These are phyloP conservation scores for Exophiala spinifera DNA, from an alignment of 2,329 filamentous ascomycete genomes.

Conservation along the genomic window DNA sequence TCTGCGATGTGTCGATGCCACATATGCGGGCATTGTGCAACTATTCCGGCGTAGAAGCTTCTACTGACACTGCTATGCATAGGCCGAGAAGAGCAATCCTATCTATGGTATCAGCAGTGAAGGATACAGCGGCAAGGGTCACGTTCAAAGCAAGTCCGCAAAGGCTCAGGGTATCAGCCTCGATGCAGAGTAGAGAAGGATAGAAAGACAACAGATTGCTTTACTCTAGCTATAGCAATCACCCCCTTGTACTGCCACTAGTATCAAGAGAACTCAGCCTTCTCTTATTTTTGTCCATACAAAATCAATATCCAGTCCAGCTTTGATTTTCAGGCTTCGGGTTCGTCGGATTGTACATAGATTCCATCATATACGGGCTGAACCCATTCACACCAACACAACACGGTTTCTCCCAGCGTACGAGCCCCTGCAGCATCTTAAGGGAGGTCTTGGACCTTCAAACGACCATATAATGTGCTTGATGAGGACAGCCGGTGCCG, in stretches of 20 bases:
- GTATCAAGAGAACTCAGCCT: constrained; percentile 17
- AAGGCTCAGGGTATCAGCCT: constrained; percentile 33
- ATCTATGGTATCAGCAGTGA: constrained; percentile 78
- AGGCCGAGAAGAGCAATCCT: constrained; percentile 82
- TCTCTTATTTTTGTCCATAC: constrained; percentile 20
- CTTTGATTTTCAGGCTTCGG: constrained; percentile 7
- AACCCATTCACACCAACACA: neutral
- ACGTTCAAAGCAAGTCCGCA: constrained; percentile 62
- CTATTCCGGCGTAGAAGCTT: neutral
- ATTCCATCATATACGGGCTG: constrained; percentile 10
- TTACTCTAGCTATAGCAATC: neutral
- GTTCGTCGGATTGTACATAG: constrained; percentile 22
- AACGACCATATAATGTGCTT: neutral
- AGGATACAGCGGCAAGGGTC: constrained; percentile 73
- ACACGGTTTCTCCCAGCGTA: neutral
- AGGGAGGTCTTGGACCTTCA: too few species aligned
- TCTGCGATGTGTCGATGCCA: neutral
- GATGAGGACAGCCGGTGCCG: neutral
- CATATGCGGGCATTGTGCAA: neutral
- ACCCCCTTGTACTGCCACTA: constrained; percentile 18
- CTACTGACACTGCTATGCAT: constrained; percentile 27
- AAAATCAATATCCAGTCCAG: constrained; percentile 18
- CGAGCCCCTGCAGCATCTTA: neutral
- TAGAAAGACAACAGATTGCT: neutral
- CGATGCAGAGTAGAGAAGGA: constrained; percentile 23